Percentiles rank a stretch among this genome's conserved stretches.
Conservation (phyloP, 1,284 basidiomycete species). For the Cutaneotrichosporon arboriforme region DNA sequence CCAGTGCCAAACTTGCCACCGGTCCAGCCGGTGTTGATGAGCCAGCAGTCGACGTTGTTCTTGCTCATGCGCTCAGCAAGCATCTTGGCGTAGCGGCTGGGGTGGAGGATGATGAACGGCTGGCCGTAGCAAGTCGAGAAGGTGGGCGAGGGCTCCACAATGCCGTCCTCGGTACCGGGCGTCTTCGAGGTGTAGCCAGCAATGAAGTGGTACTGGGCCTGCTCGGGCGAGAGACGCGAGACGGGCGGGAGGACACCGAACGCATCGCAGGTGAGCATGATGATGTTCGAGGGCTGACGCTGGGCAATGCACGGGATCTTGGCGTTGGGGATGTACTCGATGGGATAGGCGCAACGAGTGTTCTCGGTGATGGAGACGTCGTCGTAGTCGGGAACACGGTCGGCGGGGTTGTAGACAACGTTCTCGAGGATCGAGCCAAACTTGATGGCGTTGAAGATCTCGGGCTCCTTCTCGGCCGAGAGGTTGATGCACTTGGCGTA, state of each 20-base stretch:
- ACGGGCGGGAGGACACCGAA: conserved; percentile 98
- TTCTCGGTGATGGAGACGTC: conserved; percentile 97
- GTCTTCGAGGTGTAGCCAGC: conserved; percentile 84
- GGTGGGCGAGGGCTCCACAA: conserved; percentile 95
- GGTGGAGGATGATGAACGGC: conserved; percentile 97
- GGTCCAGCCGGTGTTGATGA: conserved; percentile 99
- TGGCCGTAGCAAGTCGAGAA: conserved; percentile 99
- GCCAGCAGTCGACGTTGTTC: conserved; percentile 90
- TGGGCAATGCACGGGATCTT: conserved; percentile 83
- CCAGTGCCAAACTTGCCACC: conserved; percentile 88
- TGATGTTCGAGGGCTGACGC: conserved; percentile 79
- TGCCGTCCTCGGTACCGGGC: conserved; percentile 96
- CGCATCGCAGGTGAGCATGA: conserved; percentile 97
- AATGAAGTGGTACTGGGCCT: conserved; percentile 97
- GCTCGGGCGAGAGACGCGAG: conserved; percentile 83
- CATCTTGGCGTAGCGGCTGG: conserved; percentile 93
- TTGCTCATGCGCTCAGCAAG: conserved; percentile 89
- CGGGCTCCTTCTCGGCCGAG: conserved; percentile 89
- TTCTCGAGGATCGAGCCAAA: conserved; percentile 98
- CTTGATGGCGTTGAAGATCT: conserved; percentile 92
- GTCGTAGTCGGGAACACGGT: conserved; percentile 88
- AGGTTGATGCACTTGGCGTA: conserved; percentile 99
- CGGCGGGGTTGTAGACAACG: conserved; percentile 90
- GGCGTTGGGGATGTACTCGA: conserved; percentile 93
- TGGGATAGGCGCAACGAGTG: conserved; percentile 97